Conservation (phyloP, 441 rosid species). For the Eruca vesicaria region DNA sequence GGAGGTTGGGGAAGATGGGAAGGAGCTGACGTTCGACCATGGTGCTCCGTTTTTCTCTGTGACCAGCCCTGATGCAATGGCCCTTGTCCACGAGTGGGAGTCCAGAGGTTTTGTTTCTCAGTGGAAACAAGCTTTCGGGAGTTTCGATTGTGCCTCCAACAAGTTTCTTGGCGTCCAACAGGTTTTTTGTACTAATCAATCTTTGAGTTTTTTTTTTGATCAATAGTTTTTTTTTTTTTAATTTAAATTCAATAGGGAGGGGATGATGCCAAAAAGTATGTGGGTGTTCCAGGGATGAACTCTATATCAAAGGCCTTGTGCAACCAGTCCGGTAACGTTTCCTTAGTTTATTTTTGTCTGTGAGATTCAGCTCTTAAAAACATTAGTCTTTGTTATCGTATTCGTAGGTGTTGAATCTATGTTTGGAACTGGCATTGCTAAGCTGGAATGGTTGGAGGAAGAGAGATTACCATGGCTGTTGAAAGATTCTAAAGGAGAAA, state of each 20-base stretch:
- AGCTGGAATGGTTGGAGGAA: slow-evolving; percentile 63
- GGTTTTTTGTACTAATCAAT: slow-evolving; percentile 36
- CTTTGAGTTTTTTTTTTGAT: slow-evolving; percentile 21
- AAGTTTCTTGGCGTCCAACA: slow-evolving; percentile 46
- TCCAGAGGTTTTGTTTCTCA: slow-evolving; percentile 62
- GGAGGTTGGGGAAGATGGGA: slow-evolving; percentile 63
- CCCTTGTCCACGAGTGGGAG: slow-evolving; percentile 72
- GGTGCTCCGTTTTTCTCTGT: slow-evolving; percentile 77
- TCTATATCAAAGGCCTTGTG: slow-evolving; percentile 67
- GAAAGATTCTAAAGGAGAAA: slow-evolving; percentile 55
- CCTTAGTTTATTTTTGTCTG: neutral
- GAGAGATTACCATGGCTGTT: slow-evolving; percentile 61
- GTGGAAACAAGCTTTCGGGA: slow-evolving; percentile 63
- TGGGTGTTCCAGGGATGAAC: slow-evolving; percentile 86
- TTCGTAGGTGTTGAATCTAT: slow-evolving; percentile 64
- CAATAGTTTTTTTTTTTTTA: neutral
- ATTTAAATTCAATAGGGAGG: neutral
- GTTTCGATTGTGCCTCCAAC: slow-evolving; percentile 55
- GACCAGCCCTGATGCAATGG: slow-evolving; percentile 44
- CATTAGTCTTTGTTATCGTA: neutral
- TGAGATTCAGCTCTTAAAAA: neutral
- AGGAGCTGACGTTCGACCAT: slow-evolving; percentile 71
- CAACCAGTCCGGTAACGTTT: slow-evolving; percentile 50
- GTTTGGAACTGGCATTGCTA: slow-evolving; percentile 64
- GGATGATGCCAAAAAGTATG: slow-evolving; percentile 4